Conservation (phyloP, 805 yeast genomes). For the Candida anglica region DNA sequence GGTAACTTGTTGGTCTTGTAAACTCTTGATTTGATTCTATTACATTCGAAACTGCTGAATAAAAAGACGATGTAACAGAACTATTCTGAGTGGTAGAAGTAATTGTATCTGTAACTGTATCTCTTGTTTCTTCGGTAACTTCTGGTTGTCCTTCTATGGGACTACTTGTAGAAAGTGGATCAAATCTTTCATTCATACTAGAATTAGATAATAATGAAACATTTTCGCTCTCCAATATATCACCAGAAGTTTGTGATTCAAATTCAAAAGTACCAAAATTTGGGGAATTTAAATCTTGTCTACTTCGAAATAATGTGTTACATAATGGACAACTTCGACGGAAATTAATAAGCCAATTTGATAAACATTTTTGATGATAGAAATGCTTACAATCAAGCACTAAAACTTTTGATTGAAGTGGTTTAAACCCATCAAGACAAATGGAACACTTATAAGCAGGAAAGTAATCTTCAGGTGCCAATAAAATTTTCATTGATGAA, state of each 20-base stretch:
- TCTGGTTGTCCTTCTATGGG: too few species aligned
- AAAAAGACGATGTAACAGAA: too few species aligned
- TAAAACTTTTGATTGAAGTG: slow-evolving; percentile 45
- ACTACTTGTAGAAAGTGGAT: too few species aligned
- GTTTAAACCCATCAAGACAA: slow-evolving; percentile 51
- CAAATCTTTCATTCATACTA: too few species aligned
- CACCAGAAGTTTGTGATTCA: slow-evolving; percentile 2
- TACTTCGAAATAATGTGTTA: slow-evolving; percentile 23
- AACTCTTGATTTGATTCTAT: too few species aligned
- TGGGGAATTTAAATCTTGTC: slow-evolving; percentile 6
- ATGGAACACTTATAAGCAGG: slow-evolving; percentile 56
- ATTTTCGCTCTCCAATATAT: slow-evolving; percentile 2
- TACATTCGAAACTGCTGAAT: too few species aligned
- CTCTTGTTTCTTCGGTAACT: too few species aligned
- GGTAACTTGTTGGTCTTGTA: too few species aligned
- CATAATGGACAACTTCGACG: slow-evolving; percentile 58
- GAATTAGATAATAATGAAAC: too few species aligned
- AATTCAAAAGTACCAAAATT: slow-evolving; percentile 14
- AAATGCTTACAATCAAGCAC: slow-evolving; percentile 58
- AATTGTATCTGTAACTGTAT: too few species aligned
- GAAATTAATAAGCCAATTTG: slow-evolving; percentile 57
- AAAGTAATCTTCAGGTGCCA: slow-evolving; percentile 29
- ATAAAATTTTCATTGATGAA: slow-evolving; percentile 11
- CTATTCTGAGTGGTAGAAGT: too few species aligned
- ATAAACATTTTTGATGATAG: slow-evolving; percentile 54